Conservation (phyloP, 345 rosid genomes). For the Tarenaya hassleriana region DNA sequence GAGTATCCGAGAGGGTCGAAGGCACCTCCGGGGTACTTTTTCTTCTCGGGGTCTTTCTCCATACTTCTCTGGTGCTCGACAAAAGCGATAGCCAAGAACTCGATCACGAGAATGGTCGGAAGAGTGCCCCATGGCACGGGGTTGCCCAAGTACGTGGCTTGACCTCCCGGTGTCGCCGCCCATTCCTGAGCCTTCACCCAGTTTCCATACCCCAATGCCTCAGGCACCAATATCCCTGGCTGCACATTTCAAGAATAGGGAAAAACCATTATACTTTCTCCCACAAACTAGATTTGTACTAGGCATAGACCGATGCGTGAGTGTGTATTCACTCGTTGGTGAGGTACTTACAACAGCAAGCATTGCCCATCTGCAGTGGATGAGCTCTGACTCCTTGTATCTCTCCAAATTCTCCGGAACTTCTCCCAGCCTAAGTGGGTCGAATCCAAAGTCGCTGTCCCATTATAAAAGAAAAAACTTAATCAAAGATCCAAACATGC, state of each 20-base stretch:
- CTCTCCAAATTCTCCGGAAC: conserved; percentile 97
- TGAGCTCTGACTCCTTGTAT: conserved; percentile 91
- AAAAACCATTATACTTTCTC: too few relatives aligned
- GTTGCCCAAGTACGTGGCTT: conserved; percentile 89
- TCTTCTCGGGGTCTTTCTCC: conserved; percentile 95
- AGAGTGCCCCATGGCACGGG: conserved; percentile 98
- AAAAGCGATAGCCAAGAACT: conserved; percentile 77
- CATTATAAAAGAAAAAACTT: conserved; percentile 3
- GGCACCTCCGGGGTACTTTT: conserved; percentile 98
- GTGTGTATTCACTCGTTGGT: too few relatives aligned
- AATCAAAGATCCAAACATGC: background rate
- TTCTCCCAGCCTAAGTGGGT: conserved; percentile 87
- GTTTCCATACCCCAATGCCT: conserved; percentile 93
- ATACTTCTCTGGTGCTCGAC: conserved; percentile 98
- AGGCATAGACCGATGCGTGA: too few relatives aligned
- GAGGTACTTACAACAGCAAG: conserved; percentile 80
- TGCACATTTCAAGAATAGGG: conserved; percentile 26
- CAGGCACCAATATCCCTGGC: conserved; percentile 92
- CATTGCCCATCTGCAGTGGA: conserved; percentile 99
- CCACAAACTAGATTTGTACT: too few relatives aligned
- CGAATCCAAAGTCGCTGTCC: conserved; percentile 94
- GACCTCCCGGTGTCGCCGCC: conserved; percentile 96
- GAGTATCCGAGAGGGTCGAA: conserved; percentile 96
- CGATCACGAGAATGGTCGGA: conserved; percentile 75
- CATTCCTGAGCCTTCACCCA: conserved; percentile 99